Base-by-base conservation (phyloP, 352 stramenopile genomes). In the Phytophthora foliorum region DNA sequence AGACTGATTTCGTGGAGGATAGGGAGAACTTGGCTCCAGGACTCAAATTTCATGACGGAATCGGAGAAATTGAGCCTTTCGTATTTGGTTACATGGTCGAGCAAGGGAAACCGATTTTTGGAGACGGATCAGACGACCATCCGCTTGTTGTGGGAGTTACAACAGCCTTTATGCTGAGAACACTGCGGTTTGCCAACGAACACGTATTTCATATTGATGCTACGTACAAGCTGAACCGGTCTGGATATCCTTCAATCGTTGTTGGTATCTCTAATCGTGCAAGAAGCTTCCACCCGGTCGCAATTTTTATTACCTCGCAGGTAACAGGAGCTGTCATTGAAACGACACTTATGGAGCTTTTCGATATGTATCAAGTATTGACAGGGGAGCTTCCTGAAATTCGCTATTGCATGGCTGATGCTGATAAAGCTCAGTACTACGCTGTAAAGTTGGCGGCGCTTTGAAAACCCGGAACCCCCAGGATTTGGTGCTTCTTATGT, bases 191-290 rank as follows among this genome's bases (percentile, higher is more conserved):
- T 31, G 41, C 39, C 25, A 25, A 27, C 10, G 25, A 61, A 5
- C 14, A 52, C 22, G 31, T 52, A 17, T 19, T 61, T 38, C 39
- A 61, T 17, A 61, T 61, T 11, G 54, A 52, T 39, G 39, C 25
- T 10, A 52, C 39, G 6, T 22, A 61, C n/a, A 61, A 61, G n/a
- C 14, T 61, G 25, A 52, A 61, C n/a, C n/a, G 52, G 54, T 44
- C 54, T 31, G 25, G 54, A 17, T 61, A 61, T 21, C 54, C 39
- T 22, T 52, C 54, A 13, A 50, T n/a, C 6, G 39, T 46, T 14
- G n/a, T 24, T 22, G n/a, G 17, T 5, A 10, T 46, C 3, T 46
- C n/a, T 25, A n/a, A 46, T 46, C 1, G 4, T 22, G 6, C 39
- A 25, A 9, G 39, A 19, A 46, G 17, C 21, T 44, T 44, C 3